phyloP scores from a whole-genome alignment of 495 filamentous ascomycete species.

The Bryoglossum gracile region DNA sequence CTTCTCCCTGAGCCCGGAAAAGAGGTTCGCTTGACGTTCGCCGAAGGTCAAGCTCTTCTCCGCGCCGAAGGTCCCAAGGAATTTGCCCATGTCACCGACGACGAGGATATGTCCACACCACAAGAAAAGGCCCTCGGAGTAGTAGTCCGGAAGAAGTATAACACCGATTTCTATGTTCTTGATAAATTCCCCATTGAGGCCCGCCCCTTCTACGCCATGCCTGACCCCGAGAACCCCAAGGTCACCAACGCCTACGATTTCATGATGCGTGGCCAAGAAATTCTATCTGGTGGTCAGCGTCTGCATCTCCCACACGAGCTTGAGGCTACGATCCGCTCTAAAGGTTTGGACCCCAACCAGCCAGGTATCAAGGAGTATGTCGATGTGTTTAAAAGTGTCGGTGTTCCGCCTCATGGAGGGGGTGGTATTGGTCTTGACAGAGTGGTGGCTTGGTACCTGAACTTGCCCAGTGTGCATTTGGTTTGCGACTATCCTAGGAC shows the following conservation, averaged over 20 bases:
- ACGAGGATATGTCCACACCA: constrained; percentile 74
- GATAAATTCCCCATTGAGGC: constrained; percentile 85
- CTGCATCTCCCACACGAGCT: constrained; percentile 68
- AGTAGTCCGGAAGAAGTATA: constrained; percentile 76
- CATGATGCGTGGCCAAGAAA: constrained; percentile 90
- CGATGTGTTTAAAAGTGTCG: constrained; percentile 70
- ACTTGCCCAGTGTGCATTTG: constrained; percentile 72
- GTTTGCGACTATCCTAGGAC: constrained; percentile 76
- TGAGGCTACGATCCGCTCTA: constrained; percentile 56
- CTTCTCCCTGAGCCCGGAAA: constrained; percentile 54
- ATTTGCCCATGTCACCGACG: constrained; percentile 56
- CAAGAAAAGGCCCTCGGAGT: constrained; percentile 87
- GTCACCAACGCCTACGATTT: constrained; percentile 86
- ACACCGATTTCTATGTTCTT: constrained; percentile 86
- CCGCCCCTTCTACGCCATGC: constrained; percentile 87
- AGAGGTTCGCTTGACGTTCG: constrained; percentile 75
- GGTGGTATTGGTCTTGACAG: constrained; percentile 84
- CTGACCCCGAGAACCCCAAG: constrained; percentile 55
- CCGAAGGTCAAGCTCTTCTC: constrained; percentile 75
- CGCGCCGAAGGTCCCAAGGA: constrained; percentile 72
- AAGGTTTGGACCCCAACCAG: constrained; percentile 66
- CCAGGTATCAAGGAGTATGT: constrained; percentile 80
- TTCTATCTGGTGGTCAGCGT: constrained; percentile 81
- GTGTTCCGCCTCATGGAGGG: constrained; percentile 71
- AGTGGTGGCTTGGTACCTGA: constrained; percentile 82